phyloP scores from a whole-genome alignment of 345 rosid species.

The Carallia pectinifolia region DNA sequence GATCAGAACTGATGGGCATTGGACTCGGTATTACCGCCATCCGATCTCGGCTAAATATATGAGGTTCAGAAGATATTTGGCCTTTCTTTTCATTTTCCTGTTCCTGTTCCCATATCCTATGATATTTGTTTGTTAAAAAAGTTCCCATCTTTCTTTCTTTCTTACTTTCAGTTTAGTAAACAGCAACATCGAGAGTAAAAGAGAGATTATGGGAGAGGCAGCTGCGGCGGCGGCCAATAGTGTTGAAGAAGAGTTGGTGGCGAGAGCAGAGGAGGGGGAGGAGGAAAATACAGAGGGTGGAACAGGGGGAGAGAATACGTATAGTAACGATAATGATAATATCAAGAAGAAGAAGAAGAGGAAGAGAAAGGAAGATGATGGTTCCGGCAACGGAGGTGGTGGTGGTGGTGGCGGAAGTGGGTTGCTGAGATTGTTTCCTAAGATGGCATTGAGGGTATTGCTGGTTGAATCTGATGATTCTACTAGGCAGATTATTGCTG shows the following conservation, averaged over 20 bases:
- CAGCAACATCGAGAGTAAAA: background rate
- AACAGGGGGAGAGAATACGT: background rate
- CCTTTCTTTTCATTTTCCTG: background rate
- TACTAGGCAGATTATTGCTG: slow-evolving; percentile 80
- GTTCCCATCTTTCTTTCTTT: too few relatives aligned
- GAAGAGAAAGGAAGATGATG: slow-evolving; percentile 11
- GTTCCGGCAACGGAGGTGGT: slow-evolving; percentile 33
- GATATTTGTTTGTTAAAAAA: too few relatives aligned
- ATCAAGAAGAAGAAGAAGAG: slow-evolving; percentile 16
- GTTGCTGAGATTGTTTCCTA: slow-evolving; percentile 74
- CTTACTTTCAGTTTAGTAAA: background rate
- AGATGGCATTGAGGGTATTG: slow-evolving; percentile 64
- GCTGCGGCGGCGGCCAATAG: slow-evolving; percentile 19
- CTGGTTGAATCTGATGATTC: slow-evolving; percentile 95
- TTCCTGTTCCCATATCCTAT: too few relatives aligned
- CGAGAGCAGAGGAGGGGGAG: slow-evolving; percentile 16
- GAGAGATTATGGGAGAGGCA: slow-evolving; percentile 39
- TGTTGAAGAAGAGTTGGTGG: slow-evolving; percentile 38
- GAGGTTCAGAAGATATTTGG: slow-evolving; percentile 43
- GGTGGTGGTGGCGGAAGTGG: slow-evolving; percentile 22
- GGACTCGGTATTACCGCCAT: slow-evolving; percentile 25
- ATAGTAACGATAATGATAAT: background rate
- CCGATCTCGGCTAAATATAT: slow-evolving; percentile 11
- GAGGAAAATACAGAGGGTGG: slow-evolving; percentile 20
- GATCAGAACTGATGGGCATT: slow-evolving; percentile 4